A percentile compares a stretch with the other conserved stretches of the same genome.
These are phyloP conservation scores for Starmera stellimalicola DNA, from an alignment of 1,139 yeast genomes.

Conservation along the genomic window DNA sequence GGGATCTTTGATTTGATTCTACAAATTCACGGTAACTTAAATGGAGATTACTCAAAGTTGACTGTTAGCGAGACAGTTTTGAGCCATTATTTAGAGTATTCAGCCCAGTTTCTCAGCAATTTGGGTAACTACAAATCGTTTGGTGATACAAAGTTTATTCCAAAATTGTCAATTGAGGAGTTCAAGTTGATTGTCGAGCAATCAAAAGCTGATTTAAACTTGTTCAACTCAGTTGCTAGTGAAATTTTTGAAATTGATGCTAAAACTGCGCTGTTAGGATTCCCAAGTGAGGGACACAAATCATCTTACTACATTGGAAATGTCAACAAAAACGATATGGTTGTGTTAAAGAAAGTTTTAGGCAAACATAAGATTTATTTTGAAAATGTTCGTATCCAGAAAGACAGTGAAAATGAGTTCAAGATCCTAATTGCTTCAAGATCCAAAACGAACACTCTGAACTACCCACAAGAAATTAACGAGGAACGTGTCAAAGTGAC, in stretches of 20 bases:
- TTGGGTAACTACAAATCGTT: slow-evolving; percentile 84
- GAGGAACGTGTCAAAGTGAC: slow-evolving; percentile 29
- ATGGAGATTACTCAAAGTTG: slow-evolving; percentile 38
- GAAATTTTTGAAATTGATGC: slow-evolving; percentile 44
- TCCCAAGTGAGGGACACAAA: slow-evolving; percentile 68
- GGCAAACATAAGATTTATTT: slow-evolving; percentile 61
- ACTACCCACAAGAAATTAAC: slow-evolving; percentile 29
- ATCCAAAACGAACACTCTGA: slow-evolving; percentile 29
- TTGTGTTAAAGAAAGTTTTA: slow-evolving; percentile 53
- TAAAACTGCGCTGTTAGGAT: slow-evolving; percentile 51
- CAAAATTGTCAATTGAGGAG: slow-evolving; percentile 38
- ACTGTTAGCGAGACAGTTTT: slow-evolving; percentile 27
- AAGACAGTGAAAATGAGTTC: slow-evolving; percentile 34
- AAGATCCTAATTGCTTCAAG: slow-evolving; percentile 57
- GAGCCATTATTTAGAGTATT: slow-evolving; percentile 59
- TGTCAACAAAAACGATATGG: slow-evolving; percentile 50
- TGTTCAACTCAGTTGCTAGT: slow-evolving; percentile 36
- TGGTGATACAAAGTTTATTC: slow-evolving; percentile 82
- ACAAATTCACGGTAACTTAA: slow-evolving; percentile 40
- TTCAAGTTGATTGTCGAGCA: slow-evolving; percentile 36
- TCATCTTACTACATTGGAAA: slow-evolving; percentile 60
- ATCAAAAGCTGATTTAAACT: slow-evolving; percentile 24
- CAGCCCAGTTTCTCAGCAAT: slow-evolving; percentile 71
- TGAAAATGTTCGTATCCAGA: slow-evolving; percentile 70
- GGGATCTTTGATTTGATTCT: slow-evolving; percentile 60